Evolutionary conservation across 1,139 yeast species (phyloP).

Genomic region (Suhomyces bolitotheri): DNA sequence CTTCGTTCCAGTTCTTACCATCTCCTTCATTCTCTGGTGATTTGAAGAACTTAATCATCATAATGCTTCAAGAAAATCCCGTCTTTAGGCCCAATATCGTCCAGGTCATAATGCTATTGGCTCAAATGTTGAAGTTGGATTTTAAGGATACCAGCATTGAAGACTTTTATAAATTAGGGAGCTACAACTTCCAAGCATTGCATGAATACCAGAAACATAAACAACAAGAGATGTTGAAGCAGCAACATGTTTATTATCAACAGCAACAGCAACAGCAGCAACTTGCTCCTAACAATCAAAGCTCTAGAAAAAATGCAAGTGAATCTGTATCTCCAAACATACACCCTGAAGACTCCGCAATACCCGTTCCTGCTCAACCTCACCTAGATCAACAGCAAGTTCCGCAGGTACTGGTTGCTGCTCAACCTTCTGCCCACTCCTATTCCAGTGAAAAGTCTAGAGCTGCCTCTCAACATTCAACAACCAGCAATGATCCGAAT

Average conservation of each 20-base stretch:
- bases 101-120: conserved; percentile 51
- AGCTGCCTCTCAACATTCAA: not conserved
- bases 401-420: not conserved
- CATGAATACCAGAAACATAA: conserved; percentile 46
- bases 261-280: conserved; percentile 21
- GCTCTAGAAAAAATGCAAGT: not conserved
- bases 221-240: conserved; percentile 38
- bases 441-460: not conserved
- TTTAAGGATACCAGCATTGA: conserved; percentile 30
- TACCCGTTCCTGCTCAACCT: conserved; percentile 2
- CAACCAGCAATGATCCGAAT: conserved; percentile 2
- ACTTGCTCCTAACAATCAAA: not conserved
- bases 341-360: conserved; percentile 2
- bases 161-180: conserved; percentile 42
- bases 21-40: conserved; percentile 59
- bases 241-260: conserved; percentile 38
- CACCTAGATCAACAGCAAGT: not conserved
- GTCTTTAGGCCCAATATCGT: conserved; percentile 81
- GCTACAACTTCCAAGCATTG: conserved; percentile 47
- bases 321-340: conserved; percentile 5
- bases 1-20: conserved; percentile 60
- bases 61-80: conserved; percentile 79
- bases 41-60: conserved; percentile 72
- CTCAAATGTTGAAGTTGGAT: conserved; percentile 34
- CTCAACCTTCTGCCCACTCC: not conserved